A percentile compares a stretch with the other conserved stretches of the same genome.
These are phyloP conservation scores for Arthrobotrys entomopaga DNA, from an alignment of 2,329 filamentous ascomycete species.

Conservation along the genomic window DNA sequence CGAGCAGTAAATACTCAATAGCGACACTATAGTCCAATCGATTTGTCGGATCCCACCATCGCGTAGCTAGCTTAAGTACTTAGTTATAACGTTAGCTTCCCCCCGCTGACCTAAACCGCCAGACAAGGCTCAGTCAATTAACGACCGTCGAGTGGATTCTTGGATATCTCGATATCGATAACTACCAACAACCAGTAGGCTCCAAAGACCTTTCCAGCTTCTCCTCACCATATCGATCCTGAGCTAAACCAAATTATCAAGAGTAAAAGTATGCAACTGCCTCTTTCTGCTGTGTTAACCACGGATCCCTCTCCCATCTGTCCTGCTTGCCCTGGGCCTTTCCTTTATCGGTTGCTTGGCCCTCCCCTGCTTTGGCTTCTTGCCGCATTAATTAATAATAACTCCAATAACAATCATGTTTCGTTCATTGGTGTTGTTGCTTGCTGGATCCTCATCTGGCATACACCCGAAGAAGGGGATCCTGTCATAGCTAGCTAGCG, in stretches of 20 bases:
- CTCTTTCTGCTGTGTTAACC: background rate
- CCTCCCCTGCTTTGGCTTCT: constrained; percentile 22
- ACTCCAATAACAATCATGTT: background rate
- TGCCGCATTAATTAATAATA: constrained; percentile 7
- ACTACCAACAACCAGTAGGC: no score
- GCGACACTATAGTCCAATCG: no score
- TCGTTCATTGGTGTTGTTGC: constrained; percentile 10
- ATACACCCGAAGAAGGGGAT: constrained; percentile 20
- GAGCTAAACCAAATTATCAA: background rate
- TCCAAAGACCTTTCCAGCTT: no score
- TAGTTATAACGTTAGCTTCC: no score
- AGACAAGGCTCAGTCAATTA: no score
- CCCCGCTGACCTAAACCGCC: background rate
- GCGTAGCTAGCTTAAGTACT: no score
- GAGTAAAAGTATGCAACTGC: constrained; percentile 8
- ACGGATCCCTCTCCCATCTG: background rate
- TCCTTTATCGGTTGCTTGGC: background rate
- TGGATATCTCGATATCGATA: no score
- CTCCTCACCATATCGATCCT: no score
- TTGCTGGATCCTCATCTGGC: constrained; percentile 47
- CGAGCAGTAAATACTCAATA: no score
- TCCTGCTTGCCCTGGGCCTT: no score
- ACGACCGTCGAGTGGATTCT: no score
- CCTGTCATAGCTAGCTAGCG: constrained; percentile 48
- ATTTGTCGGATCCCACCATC: no score